A percentile compares a stretch with the other conserved stretches of the same genome.
Conservation (phyloP, 1,139 yeast species). For the Candida mesenterica region DNA sequence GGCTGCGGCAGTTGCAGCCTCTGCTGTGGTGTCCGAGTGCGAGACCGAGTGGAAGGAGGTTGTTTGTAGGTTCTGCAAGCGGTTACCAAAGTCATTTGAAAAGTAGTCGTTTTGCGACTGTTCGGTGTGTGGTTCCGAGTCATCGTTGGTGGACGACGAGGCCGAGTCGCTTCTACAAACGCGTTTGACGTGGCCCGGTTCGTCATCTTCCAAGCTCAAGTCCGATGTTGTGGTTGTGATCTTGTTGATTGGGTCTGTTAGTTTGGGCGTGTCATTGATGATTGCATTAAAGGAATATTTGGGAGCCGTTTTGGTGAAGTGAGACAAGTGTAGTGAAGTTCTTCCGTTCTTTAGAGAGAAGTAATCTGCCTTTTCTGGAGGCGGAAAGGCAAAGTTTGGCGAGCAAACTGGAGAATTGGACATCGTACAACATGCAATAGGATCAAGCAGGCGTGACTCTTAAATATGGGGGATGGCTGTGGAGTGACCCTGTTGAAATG, state of each 20-base stretch:
- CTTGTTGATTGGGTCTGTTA: not conserved
- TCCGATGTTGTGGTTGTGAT: not conserved
- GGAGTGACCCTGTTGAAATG: no score
- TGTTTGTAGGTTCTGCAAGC: no score
- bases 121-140: no score
- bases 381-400: conserved; percentile 17
- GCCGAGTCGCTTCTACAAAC: conserved; percentile 6
- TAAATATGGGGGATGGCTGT: not conserved
- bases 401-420: conserved; percentile 11
- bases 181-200: conserved; percentile 8
- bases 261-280: not conserved
- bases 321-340: not conserved
- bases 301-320: not conserved
- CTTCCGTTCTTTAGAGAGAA: conserved; percentile 9
- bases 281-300: not conserved
- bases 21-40: conserved; percentile 7
- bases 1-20: conserved; percentile 4
- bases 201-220: conserved; percentile 6
- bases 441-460: not conserved
- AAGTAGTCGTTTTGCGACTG: conserved; percentile 3
- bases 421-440: conserved; percentile 3
- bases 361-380: conserved; percentile 16
- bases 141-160: no score
- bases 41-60: conserved; percentile 6
- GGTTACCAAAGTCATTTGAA: conserved; percentile 3